Evolutionary conservation across 75 land plant genomes (phyloP).

Genomic region (Sequoiadendron giganteum): DNA sequence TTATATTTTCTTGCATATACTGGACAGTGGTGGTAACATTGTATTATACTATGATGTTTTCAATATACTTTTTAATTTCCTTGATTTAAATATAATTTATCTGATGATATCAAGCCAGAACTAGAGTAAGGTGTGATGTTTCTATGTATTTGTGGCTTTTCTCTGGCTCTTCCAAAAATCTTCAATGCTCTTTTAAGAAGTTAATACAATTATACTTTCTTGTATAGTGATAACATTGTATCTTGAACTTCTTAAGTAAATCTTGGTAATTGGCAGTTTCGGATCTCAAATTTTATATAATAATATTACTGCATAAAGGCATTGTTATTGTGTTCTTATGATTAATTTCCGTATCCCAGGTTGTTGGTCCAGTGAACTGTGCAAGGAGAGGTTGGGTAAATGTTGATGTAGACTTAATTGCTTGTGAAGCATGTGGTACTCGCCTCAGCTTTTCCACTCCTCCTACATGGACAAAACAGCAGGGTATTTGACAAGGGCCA

Average conservation of each 20-base stretch:
- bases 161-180: background rate
- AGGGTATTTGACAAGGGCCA: conserved; percentile 52
- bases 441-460: conserved; percentile 88
- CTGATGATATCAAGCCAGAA: too few species aligned
- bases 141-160: too few species aligned
- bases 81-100: too few species aligned
- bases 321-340: background rate
- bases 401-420: conserved; percentile 80
- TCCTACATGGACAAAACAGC: conserved; percentile 69
- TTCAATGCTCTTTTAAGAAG: background rate
- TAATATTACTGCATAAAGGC: background rate
- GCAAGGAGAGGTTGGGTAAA: conserved; percentile 98
- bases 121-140: too few species aligned
- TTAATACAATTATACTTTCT: background rate
- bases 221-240: background rate
- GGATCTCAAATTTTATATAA: background rate
- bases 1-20: background rate
- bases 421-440: conserved; percentile 86
- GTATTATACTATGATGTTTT: too few species aligned
- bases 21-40: background rate
- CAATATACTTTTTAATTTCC: too few species aligned
- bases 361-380: conserved; percentile 82
- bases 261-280: background rate
- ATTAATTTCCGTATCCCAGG: conserved; percentile 26
- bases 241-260: background rate